Percentiles rank a stretch among this genome's conserved stretches.
Evolutionary conservation across 208 protist species (phyloP).

Genomic region (Crithidia sp.): DNA sequence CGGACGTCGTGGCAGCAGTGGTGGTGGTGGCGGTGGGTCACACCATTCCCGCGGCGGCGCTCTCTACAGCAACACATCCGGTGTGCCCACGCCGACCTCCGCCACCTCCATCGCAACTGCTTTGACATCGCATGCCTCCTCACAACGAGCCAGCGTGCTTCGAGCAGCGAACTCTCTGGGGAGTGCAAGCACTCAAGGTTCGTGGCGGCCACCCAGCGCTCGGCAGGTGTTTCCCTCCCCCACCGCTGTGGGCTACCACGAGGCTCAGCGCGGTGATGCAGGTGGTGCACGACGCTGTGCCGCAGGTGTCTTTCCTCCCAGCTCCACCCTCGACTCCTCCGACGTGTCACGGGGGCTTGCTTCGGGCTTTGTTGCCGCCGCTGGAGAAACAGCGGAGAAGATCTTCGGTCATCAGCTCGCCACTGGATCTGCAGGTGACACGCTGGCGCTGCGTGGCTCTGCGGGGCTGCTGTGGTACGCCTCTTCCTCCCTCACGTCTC

Average conservation of each 20-base stretch:
- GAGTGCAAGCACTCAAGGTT: neutral
- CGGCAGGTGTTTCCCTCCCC: neutral
- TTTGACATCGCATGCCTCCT: neutral
- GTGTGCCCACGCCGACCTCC: neutral
- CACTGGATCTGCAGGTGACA: neutral
- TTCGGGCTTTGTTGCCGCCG: too few relatives aligned
- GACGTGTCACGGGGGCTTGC: too few relatives aligned
- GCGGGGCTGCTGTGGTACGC: too few relatives aligned
- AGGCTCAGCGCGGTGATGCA: neutral
- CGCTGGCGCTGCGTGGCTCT: neutral
- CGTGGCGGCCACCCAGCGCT: slow-evolving; percentile 11
- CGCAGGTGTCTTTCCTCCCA: too few relatives aligned
- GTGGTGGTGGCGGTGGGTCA: neutral
- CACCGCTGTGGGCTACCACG: neutral
- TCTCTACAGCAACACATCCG: slow-evolving; percentile 16
- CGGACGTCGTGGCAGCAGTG: neutral
- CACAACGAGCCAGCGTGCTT: neutral
- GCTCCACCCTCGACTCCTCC: too few relatives aligned
- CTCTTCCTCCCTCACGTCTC: too few relatives aligned
- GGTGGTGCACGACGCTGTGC: neutral
- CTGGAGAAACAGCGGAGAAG: neutral
- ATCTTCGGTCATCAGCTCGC: neutral
- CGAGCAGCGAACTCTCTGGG: neutral
- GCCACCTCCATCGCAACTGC: neutral
- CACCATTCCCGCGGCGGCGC: neutral